Percentiles rank a stretch among this genome's conserved stretches.
Conservation (phyloP, 106 monocot genomes). For the Acorus calamus region DNA sequence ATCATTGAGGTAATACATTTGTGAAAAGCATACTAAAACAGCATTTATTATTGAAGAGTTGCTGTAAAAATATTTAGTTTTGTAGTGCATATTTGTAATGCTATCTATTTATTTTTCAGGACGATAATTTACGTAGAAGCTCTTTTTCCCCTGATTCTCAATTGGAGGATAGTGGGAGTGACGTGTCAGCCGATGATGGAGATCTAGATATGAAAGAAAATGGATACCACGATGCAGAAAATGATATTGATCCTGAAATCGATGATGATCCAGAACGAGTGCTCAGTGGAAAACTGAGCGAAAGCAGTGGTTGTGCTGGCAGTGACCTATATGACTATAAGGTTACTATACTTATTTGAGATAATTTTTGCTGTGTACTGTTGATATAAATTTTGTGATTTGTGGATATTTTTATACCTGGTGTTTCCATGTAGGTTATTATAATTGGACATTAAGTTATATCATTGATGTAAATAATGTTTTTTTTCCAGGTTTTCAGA, state of each 20-base stretch:
- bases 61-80: no score
- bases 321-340: conserved; percentile 99
- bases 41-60: no score
- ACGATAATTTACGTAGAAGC: conserved; percentile 56
- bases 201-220: conserved; percentile 57
- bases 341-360: conserved; percentile 20
- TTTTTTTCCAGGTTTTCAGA: conserved; percentile 47
- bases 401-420: no score
- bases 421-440: no score
- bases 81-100: no score
- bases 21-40: no score
- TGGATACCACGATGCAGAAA: conserved; percentile 77
- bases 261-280: conserved; percentile 65
- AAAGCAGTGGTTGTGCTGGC: conserved; percentile 97
- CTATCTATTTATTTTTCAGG: conserved; percentile 31
- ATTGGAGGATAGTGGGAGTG: conserved; percentile 75
- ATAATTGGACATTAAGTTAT: no score
- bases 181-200: conserved; percentile 61
- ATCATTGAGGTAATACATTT: no score
- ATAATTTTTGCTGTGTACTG: no score
- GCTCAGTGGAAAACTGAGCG: conserved; percentile 93
- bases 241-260: conserved; percentile 51
- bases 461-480: no score
- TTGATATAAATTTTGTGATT: no score
- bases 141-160: conserved; percentile 77